These are phyloP conservation scores for Kodamaea ohmeri DNA, from an alignment of 1,139 yeast genomes.

Conservation along the genomic window DNA sequence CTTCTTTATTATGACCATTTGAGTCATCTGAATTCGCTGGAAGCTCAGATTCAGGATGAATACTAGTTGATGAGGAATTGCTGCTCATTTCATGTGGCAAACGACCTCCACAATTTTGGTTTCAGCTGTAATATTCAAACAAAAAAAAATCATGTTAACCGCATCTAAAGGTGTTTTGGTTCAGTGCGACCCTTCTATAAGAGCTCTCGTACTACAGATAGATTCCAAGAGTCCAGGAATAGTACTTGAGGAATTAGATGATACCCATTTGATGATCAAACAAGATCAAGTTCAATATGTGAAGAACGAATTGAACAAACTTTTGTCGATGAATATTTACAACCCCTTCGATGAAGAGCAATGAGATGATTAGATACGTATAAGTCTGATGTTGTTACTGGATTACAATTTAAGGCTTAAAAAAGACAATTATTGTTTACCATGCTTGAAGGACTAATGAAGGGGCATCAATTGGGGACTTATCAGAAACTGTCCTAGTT, in stretches of 20 bases:
- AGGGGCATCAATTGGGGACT: too few species aligned
- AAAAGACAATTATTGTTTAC: too few species aligned
- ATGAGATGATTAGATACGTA: too few species aligned
- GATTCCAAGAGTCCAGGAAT: slow-evolving; percentile 73
- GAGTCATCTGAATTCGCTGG: too few species aligned
- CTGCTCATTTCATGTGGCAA: slow-evolving; percentile 4
- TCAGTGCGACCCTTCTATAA: slow-evolving; percentile 84
- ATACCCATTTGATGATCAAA: slow-evolving; percentile 80
- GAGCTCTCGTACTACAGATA: slow-evolving; percentile 78
- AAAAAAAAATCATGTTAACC: slow-evolving; percentile 33
- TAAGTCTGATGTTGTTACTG: background rate
- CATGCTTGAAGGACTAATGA: too few species aligned
- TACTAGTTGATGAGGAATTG: too few species aligned
- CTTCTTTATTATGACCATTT: too few species aligned
- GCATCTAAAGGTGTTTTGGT: slow-evolving; percentile 48
- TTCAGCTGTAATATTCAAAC: background rate
- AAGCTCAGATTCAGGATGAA: too few species aligned
- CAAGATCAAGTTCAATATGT: slow-evolving; percentile 71
- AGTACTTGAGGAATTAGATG: slow-evolving; percentile 76
- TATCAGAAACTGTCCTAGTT: too few species aligned
- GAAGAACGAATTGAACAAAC: slow-evolving; percentile 69
- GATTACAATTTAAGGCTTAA: background rate
- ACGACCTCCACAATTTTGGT: background rate
- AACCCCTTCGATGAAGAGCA: slow-evolving; percentile 77
- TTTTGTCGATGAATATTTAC: slow-evolving; percentile 79